Evolutionary conservation across 768 basidiomycete genomes (phyloP).

Genomic region (Nevesoporus exiguus): DNA sequence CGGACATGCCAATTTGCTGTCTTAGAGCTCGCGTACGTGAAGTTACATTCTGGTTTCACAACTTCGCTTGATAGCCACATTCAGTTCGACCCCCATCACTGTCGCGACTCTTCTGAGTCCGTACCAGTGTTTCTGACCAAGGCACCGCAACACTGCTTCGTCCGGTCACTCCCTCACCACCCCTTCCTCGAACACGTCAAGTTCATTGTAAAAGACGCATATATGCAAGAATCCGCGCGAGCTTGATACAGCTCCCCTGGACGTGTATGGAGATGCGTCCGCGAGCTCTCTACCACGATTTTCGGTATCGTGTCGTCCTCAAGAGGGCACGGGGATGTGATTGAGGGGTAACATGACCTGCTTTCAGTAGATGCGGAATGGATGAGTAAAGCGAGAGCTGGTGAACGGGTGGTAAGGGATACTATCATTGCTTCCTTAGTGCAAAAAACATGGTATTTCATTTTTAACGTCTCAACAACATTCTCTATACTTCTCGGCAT

Average conservation of each 20-base stretch:
- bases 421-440: too few species aligned
- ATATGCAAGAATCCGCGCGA: conserved; percentile 33
- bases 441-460: too few species aligned
- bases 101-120: too few species aligned
- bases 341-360: too few species aligned
- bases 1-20: too few species aligned
- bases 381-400: conserved; percentile 22
- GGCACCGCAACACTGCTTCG: background rate
- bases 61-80: too few species aligned
- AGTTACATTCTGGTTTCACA: too few species aligned
- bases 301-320: background rate
- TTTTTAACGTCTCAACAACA: too few species aligned
- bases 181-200: background rate
- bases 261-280: conserved; percentile 37
- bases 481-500: too few species aligned
- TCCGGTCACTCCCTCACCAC: background rate
- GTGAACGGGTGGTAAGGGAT: conserved; percentile 29
- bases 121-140: background rate
- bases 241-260: conserved; percentile 45
- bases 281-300: conserved; percentile 7
- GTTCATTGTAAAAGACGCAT: background rate
- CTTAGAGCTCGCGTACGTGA: too few species aligned
- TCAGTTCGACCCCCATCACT: too few species aligned
- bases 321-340: too few species aligned
- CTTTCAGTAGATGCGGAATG: background rate